Evolutionary conservation across 371 early-diverging fungal genomes (phyloP).

Genomic region (Mortierella sp.): DNA sequence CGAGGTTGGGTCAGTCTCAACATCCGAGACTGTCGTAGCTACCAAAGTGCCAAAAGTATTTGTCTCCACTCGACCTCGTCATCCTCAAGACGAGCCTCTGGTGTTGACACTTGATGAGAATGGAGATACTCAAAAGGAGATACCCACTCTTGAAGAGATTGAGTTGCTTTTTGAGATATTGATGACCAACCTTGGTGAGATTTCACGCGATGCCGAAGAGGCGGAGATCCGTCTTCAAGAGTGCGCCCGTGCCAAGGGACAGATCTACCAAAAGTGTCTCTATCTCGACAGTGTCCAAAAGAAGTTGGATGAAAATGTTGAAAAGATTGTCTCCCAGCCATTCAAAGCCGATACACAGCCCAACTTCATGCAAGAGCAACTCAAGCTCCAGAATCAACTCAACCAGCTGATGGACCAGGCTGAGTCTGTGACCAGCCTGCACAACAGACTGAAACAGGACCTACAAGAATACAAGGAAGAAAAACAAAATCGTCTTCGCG

Average conservation of each 20-base stretch:
- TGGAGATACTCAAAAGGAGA: constrained; percentile 24
- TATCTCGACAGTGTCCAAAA: constrained; percentile 60
- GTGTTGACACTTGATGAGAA: constrained; percentile 29
- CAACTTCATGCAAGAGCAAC: constrained; percentile 49
- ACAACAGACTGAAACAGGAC: constrained; percentile 31
- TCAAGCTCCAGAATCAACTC: constrained; percentile 39
- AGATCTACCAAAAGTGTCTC: constrained; percentile 65
- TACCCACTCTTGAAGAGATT: constrained; percentile 62
- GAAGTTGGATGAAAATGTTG: constrained; percentile 43
- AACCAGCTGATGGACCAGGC: constrained; percentile 50
- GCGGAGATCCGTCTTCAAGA: constrained; percentile 59
- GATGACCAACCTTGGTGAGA: constrained; percentile 68
- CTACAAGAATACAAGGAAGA: constrained; percentile 58
- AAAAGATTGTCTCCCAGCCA: constrained; percentile 51
- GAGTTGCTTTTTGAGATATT: constrained; percentile 70
- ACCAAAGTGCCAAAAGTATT: constrained; percentile 27
- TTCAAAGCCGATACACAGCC: constrained; percentile 45
- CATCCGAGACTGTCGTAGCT: not conserved
- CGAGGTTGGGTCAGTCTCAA: not conserved
- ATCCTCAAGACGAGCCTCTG: constrained; percentile 47
- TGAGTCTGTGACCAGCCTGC: constrained; percentile 42
- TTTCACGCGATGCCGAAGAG: constrained; percentile 66
- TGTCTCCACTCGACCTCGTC: constrained; percentile 25
- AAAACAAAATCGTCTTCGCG: constrained; percentile 25
- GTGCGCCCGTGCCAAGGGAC: constrained; percentile 60